Evolutionary conservation across 208 protist genomes (phyloP), one percentile per base, ranked within the genome.

Genomic region (Leishmania lainsoni): DNA sequence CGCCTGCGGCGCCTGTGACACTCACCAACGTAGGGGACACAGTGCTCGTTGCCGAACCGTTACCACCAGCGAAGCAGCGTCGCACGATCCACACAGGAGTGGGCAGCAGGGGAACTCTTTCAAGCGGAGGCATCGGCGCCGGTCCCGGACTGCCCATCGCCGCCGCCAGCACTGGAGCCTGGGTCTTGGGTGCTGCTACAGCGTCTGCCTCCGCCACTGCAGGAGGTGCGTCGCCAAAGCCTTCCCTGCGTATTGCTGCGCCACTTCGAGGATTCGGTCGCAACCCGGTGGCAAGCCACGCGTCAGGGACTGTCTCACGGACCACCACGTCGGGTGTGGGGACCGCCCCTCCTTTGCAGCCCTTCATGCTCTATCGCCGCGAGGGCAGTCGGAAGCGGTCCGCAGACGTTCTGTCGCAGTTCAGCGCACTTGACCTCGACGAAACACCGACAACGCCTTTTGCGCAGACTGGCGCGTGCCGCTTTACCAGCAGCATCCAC

Each of bases 371-470:
- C 45, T 54, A 65, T 8, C 86, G 88, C 79, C 83, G 72, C n/a
- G 86, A 87, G 81, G 56, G 79, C 32, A 87, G 81, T 35, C 85
- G 92, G 61, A 96, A 94, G 83, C 88, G 93, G 9, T 90, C 90
- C 10, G 81, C 86, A 1, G 88, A 89, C 3, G 90, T 91, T 51
- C 78, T 92, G 12, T 94, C 91, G 59, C 90, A 94, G 80, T 90
- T 96, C 82, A 92, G 87, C 42, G 93, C 90, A 35, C 76, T 96
- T 17, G 89, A 93, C 76, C 83, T 96, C 10, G 91, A 94, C 52
- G 89, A 94, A 35, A 83, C 81, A 35, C 83, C 78, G 0, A 74
- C 68, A n/a, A 79, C 79, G 69, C 80, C 81, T 35, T 85, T 68
- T 16, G 78, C 54, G 6, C 70, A 86, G 71, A 79, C 78, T 5